Conservation (phyloP, 345 rosid species). For the Erodium maritimum region DNA sequence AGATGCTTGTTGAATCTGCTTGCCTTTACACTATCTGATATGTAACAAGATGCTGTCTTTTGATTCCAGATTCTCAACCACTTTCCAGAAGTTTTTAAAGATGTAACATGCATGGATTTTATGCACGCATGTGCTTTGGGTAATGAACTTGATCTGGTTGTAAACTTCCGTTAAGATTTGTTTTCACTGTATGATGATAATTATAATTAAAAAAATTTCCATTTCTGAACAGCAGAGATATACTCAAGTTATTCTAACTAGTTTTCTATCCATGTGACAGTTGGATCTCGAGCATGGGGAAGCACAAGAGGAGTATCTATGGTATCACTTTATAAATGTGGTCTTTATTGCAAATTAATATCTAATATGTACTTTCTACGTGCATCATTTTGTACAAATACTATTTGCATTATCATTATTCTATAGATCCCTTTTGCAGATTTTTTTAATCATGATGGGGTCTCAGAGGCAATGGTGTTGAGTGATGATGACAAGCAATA, state of each 20-base stretch:
- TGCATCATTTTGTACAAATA: not conserved
- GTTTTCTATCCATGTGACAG: constrained; percentile 33
- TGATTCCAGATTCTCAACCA: constrained; percentile 36
- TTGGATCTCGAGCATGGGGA: constrained; percentile 85
- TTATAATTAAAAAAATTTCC: too few relatives aligned
- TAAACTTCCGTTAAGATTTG: not conserved
- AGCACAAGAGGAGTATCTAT: constrained; percentile 51
- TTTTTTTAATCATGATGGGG: constrained; percentile 71
- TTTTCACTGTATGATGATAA: not conserved
- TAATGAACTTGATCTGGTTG: constrained; percentile 15
- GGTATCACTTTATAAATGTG: constrained; percentile 29
- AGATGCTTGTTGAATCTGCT: not conserved
- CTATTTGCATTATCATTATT: constrained; percentile 14
- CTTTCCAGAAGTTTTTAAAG: constrained; percentile 19
- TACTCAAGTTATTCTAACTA: constrained; percentile 8
- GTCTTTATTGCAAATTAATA: constrained; percentile 4
- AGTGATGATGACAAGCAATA: constrained; percentile 48
- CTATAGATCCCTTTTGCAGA: constrained; percentile 88
- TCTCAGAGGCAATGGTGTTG: constrained; percentile 48
- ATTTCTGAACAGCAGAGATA: not conserved
- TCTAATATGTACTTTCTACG: not conserved
- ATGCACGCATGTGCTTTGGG: constrained; percentile 68
- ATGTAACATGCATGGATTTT: constrained; percentile 41
- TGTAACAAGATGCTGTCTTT: not conserved
- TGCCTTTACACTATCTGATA: not conserved